Evolutionary conservation across 306 rosid species (phyloP).

Genomic region (Datisca glomerata): DNA sequence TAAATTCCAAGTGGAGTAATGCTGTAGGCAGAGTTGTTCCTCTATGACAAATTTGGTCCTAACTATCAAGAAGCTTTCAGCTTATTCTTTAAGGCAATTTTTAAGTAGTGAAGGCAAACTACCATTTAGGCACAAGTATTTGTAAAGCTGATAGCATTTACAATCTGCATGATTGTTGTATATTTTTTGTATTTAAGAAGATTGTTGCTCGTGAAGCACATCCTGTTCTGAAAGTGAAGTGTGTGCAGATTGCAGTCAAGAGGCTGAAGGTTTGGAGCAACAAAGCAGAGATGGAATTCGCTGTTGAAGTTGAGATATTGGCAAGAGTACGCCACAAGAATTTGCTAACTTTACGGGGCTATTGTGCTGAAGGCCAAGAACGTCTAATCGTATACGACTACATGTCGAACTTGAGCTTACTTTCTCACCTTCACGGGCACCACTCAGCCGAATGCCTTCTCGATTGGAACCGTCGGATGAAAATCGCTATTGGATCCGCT

Average conservation of each 20-base stretch:
- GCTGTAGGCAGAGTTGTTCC: too few species aligned
- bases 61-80: too few species aligned
- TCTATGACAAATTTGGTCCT: too few species aligned
- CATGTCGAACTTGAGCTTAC: constrained; percentile 49
- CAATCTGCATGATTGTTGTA: too few species aligned
- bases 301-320: constrained; percentile 56
- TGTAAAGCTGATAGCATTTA: too few species aligned
- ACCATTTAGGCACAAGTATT: too few species aligned
- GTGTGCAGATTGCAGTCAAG: constrained; percentile 26
- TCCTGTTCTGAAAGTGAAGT: constrained; percentile 15
- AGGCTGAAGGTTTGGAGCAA: constrained; percentile 61
- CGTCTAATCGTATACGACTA: constrained; percentile 47
- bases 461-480: constrained; percentile 48
- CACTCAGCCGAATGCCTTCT: constrained; percentile 49
- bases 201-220: too few species aligned
- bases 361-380: constrained; percentile 64
- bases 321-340: constrained; percentile 61
- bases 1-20: too few species aligned
- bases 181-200: too few species aligned
- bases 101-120: too few species aligned
- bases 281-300: constrained; percentile 55
- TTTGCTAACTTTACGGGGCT: constrained; percentile 56
- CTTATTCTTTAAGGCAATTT: too few species aligned
- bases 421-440: constrained; percentile 56
- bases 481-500: constrained; percentile 45